Conservation (phyloP, 2,329 filamentous ascomycete genomes). For the Sclerotinia spermophila region DNA sequence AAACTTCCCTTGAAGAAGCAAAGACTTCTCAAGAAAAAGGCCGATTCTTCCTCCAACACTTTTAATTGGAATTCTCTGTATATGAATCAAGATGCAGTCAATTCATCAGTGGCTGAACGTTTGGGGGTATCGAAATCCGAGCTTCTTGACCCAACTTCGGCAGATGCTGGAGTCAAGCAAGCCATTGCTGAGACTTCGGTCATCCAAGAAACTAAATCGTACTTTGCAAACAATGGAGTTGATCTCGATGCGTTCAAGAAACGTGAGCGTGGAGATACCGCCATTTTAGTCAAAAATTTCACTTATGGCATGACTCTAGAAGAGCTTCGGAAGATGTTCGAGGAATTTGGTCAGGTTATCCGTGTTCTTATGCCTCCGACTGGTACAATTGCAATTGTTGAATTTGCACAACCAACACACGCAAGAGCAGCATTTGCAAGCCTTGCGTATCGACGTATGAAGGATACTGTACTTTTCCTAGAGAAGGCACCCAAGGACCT, state of each 20-base stretch:
- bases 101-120: constrained; percentile 80
- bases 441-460: constrained; percentile 84
- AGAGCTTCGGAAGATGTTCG: constrained; percentile 50
- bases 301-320: constrained; percentile 62
- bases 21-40: constrained; percentile 80
- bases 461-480: constrained; percentile 85
- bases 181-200: constrained; percentile 93
- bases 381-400: constrained; percentile 89
- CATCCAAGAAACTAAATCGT: constrained; percentile 93
- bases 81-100: constrained; percentile 94
- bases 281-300: constrained; percentile 93
- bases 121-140: constrained; percentile 89
- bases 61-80: constrained; percentile 99
- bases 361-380: constrained; percentile 87
- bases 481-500: constrained; percentile 89
- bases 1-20: constrained; percentile 94
- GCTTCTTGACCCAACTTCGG: constrained; percentile 89
- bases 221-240: constrained; percentile 82
- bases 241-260: constrained; percentile 90
- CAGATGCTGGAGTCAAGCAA: constrained; percentile 93
- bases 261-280: constrained; percentile 76
- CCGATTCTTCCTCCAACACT: constrained; percentile 69
- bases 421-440: constrained; percentile 80
- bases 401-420: constrained; percentile 75
- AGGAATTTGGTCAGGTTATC: constrained; percentile 68